Percentiles rank a stretch among this genome's conserved stretches.
Conservation (phyloP, 257 asterid species). For the Solanum medicagineum region DNA sequence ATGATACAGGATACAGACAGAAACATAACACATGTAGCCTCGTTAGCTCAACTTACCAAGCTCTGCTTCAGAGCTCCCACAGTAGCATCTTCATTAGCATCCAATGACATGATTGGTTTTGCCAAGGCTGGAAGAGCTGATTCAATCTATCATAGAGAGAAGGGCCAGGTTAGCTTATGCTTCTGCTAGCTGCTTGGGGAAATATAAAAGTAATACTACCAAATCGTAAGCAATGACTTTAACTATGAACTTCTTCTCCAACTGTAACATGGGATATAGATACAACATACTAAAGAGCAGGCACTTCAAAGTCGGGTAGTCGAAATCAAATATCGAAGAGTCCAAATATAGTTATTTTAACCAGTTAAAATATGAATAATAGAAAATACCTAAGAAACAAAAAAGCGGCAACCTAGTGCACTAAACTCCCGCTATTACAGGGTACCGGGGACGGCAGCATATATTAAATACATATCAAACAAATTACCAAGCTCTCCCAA, state of each 20-base stretch:
- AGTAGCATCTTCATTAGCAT: slow-evolving; percentile 87
- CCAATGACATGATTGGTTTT: slow-evolving; percentile 90
- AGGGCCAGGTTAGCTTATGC: slow-evolving; percentile 1
- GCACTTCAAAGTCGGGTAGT: background rate
- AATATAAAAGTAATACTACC: background rate
- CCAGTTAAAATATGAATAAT: background rate
- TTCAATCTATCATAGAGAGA: slow-evolving; percentile 63
- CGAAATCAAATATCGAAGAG: background rate
- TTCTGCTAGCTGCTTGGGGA: background rate
- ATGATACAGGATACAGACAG: background rate
- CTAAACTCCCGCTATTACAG: background rate
- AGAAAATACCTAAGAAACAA: background rate
- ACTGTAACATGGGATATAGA: background rate
- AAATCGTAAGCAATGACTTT: background rate
- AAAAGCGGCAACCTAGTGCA: background rate
- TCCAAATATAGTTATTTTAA: background rate
- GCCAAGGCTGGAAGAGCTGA: slow-evolving; percentile 88
- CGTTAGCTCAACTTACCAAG: slow-evolving; percentile 39
- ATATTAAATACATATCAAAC: background rate
- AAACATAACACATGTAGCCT: background rate
- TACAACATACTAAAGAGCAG: background rate
- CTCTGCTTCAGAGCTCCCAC: slow-evolving; percentile 88
- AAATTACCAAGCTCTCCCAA: background rate
- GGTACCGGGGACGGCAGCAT: background rate
- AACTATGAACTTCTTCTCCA: background rate